Conservation (phyloP, 2,329 filamentous ascomycete genomes). For the Tolypocladium amazonense region DNA sequence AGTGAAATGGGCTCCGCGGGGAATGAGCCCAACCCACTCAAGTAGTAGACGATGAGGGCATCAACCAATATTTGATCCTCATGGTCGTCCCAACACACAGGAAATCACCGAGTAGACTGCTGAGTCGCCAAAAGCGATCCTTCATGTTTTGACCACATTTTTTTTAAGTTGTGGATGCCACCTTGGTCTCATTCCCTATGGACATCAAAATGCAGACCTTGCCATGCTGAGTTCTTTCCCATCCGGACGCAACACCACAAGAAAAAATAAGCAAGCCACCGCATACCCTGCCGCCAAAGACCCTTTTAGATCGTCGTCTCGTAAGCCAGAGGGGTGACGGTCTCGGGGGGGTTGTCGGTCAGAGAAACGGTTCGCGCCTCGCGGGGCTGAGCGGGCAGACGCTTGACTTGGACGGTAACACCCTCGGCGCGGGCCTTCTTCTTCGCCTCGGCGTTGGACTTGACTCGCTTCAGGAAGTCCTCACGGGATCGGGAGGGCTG, state of each 20-base stretch:
- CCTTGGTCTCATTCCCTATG: slow-evolving; percentile 26
- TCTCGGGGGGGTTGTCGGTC: slow-evolving; percentile 81
- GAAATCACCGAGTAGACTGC: neutral
- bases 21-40: neutral
- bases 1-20: neutral
- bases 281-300: slow-evolving; percentile 10
- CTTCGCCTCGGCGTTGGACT: slow-evolving; percentile 89
- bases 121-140: neutral
- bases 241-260: slow-evolving; percentile 32
- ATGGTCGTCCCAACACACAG: neutral
- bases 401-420: slow-evolving; percentile 83
- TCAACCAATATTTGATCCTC: neutral
- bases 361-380: slow-evolving; percentile 69
- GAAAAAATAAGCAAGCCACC: slow-evolving; percentile 27
- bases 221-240: slow-evolving; percentile 33
- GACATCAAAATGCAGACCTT: slow-evolving; percentile 31
- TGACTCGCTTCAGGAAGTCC: slow-evolving; percentile 93
- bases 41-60: neutral
- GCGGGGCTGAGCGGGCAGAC: slow-evolving; percentile 71
- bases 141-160: neutral
- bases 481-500: slow-evolving; percentile 88
- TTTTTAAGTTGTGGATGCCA: slow-evolving; percentile 17
- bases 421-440: slow-evolving; percentile 87
- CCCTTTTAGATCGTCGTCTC: slow-evolving; percentile 87
- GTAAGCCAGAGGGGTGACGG: slow-evolving; percentile 83